Evolutionary conservation across 257 asterid species (phyloP), one percentile per base, ranked within the genome.

Genomic region (Cynanchum wilfordii): DNA sequence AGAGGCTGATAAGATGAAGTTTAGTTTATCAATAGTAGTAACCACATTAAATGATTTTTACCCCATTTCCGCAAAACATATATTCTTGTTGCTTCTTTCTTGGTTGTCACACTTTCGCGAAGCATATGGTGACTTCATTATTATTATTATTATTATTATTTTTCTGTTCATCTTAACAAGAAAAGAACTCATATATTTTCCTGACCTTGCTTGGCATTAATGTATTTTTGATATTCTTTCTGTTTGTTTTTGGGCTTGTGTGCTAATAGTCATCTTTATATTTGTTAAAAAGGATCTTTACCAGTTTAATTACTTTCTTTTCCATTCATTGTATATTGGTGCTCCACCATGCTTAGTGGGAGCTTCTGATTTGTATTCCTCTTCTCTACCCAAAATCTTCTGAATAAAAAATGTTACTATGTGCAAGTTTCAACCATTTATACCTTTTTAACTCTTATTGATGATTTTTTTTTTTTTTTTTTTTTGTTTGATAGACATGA

Each of bases 401-500:
- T 25, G 20, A 52, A 50, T 51, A 9, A 44, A 70, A 38, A 52
- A 36, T 2, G 2, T 19, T 4, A 54, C 10, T 52, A 36, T 38
- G n/a, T 33, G 38, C 30, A 36, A 54, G 25, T 25, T 52, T 72
- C 12, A 6, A 40, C 33, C 54, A 20, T 40, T 30, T 66, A 17
- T 30, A 17, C n/a, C 40, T 52, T 44, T 24, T 6, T 10, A 40
- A 16, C 55, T 64, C 49, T 20, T 44, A 29, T 56, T 68, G 73
- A 69, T 66, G 57, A 24, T 50, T 51, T 74, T 38, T 11, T 80
- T 42, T 74, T 38, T 11, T 76, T 8, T 7, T 22, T 78, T 59
- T 80, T 77, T 22, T 78, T 59, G 79, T 77, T 25, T 75, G 64
- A 66, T 87, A 91, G 97, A 76, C 84, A 87, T 56, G 85, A 62